These are phyloP conservation scores for Xylariaceae sp. DNA, from an alignment of 2,329 filamentous ascomycete species.

Conservation along the genomic window DNA sequence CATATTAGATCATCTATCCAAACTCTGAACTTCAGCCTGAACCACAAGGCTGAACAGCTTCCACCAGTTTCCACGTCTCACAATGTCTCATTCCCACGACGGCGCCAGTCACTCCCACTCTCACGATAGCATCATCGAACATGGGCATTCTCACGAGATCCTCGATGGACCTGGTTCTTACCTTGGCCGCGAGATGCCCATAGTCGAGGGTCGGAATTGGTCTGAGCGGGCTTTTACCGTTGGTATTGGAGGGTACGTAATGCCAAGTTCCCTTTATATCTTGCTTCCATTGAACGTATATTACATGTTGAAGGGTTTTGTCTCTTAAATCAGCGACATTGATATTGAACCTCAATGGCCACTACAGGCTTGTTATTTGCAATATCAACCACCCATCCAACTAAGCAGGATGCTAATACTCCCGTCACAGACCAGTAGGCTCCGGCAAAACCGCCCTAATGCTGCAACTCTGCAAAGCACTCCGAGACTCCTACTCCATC, in stretches of 20 bases:
- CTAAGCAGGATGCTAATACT: constrained; percentile 11
- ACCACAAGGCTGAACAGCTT: too few relatives aligned
- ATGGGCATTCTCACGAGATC: constrained; percentile 95
- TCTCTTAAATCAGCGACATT: too few relatives aligned
- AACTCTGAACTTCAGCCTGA: too few relatives aligned
- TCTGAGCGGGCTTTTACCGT: constrained; percentile 87
- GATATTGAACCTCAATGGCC: too few relatives aligned
- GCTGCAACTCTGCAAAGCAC: constrained; percentile 83
- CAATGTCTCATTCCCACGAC: constrained; percentile 55
- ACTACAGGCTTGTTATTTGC: too few relatives aligned
- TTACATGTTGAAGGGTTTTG: too few relatives aligned
- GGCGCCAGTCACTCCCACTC: constrained; percentile 44
- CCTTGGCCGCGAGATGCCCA: constrained; percentile 86
- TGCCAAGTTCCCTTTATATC: too few relatives aligned
- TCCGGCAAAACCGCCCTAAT: constrained; percentile 97
- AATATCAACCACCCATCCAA: too few relatives aligned
- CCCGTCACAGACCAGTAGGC: constrained; percentile 67
- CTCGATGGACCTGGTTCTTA: constrained; percentile 91
- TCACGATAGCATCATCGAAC: constrained; percentile 61
- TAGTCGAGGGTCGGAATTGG: constrained; percentile 86
- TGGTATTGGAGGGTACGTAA: constrained; percentile 88
- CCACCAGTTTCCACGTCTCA: constrained; percentile 5
- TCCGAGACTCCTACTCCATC: constrained; percentile 79
- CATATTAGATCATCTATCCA: constrained; percentile 1
- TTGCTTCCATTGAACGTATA: too few relatives aligned